A percentile compares a stretch with the other conserved stretches of the same genome.
phyloP scores from a whole-genome alignment of 345 rosid genomes.

The Laguncularia racemosa region DNA sequence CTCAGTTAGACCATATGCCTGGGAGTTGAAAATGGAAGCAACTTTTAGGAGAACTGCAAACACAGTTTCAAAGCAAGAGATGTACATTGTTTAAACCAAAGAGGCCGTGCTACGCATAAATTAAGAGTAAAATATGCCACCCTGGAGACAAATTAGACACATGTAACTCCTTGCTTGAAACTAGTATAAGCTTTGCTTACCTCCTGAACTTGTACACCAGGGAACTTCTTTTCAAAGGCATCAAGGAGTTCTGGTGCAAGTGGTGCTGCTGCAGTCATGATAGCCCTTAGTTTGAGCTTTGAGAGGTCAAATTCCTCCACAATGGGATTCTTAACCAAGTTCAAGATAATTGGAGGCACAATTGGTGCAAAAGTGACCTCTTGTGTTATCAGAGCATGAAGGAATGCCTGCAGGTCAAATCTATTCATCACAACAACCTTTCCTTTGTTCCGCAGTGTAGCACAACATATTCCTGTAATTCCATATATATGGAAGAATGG shows the following conservation, averaged over 20 bases:
- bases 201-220: conserved; percentile 85
- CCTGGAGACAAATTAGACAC: not conserved
- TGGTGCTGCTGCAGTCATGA: conserved; percentile 92
- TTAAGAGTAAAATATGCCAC: too few relatives aligned
- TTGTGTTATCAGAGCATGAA: conserved; percentile 58
- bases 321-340: conserved; percentile 72
- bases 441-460: conserved; percentile 81
- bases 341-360: conserved; percentile 80
- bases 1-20: conserved; percentile 98
- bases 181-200: conserved; percentile 15
- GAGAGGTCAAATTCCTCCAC: conserved; percentile 79
- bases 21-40: not conserved
- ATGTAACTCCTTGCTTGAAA: not conserved
- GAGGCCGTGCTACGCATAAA: too few relatives aligned
- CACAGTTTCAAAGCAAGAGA: too few relatives aligned
- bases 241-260: conserved; percentile 73
- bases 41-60: not conserved
- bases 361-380: conserved; percentile 86
- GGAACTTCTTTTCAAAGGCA: conserved; percentile 66
- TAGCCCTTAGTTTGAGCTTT: conserved; percentile 65
- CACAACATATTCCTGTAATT: conserved; percentile 78
- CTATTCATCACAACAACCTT: conserved; percentile 78
- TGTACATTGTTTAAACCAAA: too few relatives aligned
- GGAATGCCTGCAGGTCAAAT: conserved; percentile 63
- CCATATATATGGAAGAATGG: conserved; percentile 96